Evolutionary conservation across 352 stramenopile genomes (phyloP).

Genomic region (Thraustochytrium sp.): DNA sequence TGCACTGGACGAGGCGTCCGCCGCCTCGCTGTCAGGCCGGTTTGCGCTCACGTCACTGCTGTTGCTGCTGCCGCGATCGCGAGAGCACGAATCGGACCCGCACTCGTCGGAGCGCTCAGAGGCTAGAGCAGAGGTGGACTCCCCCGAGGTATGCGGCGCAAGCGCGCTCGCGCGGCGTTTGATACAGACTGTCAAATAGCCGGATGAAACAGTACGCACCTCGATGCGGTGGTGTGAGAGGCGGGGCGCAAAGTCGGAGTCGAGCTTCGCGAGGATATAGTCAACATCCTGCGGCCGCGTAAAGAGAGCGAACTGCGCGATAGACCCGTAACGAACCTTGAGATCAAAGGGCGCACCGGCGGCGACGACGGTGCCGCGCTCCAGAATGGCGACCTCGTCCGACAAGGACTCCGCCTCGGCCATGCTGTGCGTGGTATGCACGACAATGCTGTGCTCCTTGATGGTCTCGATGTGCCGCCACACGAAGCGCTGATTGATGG

Average conservation of each 20-base stretch:
- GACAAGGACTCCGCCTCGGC: conserved; percentile 59
- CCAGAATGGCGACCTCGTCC: conserved; percentile 55
- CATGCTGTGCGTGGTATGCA: conserved; percentile 62
- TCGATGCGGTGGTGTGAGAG: neutral
- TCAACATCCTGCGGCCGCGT: neutral
- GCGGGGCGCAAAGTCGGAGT: neutral
- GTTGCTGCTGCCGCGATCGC: too few species aligned
- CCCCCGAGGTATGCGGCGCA: neutral
- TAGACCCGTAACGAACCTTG: conserved; percentile 17
- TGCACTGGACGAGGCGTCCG: too few species aligned
- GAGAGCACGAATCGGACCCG: too few species aligned
- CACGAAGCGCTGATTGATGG: conserved; percentile 57
- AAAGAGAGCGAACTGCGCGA: neutral
- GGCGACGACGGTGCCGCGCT: conserved; percentile 50
- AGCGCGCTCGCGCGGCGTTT: neutral
- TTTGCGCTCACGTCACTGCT: too few species aligned
- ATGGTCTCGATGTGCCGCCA: conserved; percentile 57
- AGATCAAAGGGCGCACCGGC: conserved; percentile 40
- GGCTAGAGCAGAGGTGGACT: neutral
- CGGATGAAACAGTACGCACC: neutral
- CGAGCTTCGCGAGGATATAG: neutral
- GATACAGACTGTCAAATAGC: neutral
- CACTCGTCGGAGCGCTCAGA: neutral
- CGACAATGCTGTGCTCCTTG: conserved; percentile 19
- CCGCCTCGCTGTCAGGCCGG: too few species aligned